Evolutionary conservation across 768 basidiomycete species (phyloP).

Genomic region (Lyophyllum atratum): DNA sequence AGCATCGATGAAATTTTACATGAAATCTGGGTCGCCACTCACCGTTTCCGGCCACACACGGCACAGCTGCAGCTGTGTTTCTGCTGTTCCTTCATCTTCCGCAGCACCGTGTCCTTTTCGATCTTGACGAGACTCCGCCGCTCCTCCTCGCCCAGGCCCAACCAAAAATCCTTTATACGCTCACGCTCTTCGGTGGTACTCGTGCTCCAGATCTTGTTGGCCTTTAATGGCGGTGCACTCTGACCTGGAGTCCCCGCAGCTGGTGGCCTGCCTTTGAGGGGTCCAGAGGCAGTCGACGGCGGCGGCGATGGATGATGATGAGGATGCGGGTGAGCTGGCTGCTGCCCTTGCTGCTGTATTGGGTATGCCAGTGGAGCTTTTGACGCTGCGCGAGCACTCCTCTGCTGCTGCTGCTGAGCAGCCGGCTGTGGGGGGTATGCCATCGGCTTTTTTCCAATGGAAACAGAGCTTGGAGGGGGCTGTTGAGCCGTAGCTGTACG

Average conservation of each 20-base stretch:
- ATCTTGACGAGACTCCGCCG: slow-evolving; percentile 91
- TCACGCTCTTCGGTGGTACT: slow-evolving; percentile 92
- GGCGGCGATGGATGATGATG: slow-evolving; percentile 50
- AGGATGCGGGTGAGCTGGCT: slow-evolving; percentile 29
- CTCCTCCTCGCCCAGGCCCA: slow-evolving; percentile 89
- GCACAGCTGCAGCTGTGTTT: slow-evolving; percentile 95
- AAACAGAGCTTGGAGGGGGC: slow-evolving; percentile 71
- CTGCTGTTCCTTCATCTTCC: slow-evolving; percentile 99
- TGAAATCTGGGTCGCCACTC: slow-evolving; percentile 35
- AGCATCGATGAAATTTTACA: slow-evolving; percentile 12
- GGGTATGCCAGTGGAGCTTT: slow-evolving; percentile 46
- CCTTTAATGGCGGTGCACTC: slow-evolving; percentile 42
- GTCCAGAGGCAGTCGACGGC: slow-evolving; percentile 41
- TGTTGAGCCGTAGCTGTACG: slow-evolving; percentile 29
- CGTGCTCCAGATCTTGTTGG: slow-evolving; percentile 93
- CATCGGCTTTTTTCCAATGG: slow-evolving; percentile 94
- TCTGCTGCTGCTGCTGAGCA: slow-evolving; percentile 38
- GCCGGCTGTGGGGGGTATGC: slow-evolving; percentile 52
- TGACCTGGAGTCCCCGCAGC: slow-evolving; percentile 28
- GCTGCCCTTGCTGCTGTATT: slow-evolving; percentile 35
- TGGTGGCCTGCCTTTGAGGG: slow-evolving; percentile 35
- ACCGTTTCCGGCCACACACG: slow-evolving; percentile 97
- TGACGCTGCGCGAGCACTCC: slow-evolving; percentile 48
- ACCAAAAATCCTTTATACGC: slow-evolving; percentile 98
- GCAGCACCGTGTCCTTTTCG: slow-evolving; percentile 96